Percentiles rank a stretch among this genome's conserved stretches.
Evolutionary conservation across 1,139 yeast genomes (phyloP).

Genomic region (Debaryomyces sp.): DNA sequence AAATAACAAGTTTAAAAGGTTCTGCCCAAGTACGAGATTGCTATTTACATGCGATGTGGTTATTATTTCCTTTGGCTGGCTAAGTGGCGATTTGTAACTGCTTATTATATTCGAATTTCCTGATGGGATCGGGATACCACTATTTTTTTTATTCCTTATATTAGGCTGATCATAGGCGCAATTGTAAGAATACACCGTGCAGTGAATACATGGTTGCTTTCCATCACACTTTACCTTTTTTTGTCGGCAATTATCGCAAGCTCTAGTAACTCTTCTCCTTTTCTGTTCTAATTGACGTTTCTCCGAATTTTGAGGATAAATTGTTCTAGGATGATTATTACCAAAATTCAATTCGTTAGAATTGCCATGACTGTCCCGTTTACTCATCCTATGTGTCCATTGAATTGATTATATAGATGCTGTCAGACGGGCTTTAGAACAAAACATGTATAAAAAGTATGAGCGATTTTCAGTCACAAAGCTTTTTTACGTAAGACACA

Average conservation of each 20-base stretch:
- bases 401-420: not conserved
- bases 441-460: not conserved
- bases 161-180: constrained; percentile 79
- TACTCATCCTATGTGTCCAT: not conserved
- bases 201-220: constrained; percentile 82
- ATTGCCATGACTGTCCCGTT: not conserved
- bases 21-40: constrained; percentile 23
- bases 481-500: not conserved
- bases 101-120: not conserved
- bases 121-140: constrained; percentile 36
- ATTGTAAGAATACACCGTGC: constrained; percentile 81
- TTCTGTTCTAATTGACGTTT: constrained; percentile 36
- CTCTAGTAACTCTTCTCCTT: constrained; percentile 78
- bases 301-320: constrained; percentile 7
- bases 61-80: not conserved
- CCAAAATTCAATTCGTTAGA: not conserved
- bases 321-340: constrained; percentile 1
- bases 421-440: not conserved
- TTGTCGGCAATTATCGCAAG: constrained; percentile 79
- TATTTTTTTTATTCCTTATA: constrained; percentile 50
- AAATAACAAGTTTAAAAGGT: constrained; percentile 43
- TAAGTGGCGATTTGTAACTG: not conserved
- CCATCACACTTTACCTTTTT: constrained; percentile 91
- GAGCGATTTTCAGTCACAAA: constrained; percentile 1
- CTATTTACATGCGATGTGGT: not conserved